Evolutionary conservation across 257 asterid genomes (phyloP).

Genomic region (Capsicum baccatum): DNA sequence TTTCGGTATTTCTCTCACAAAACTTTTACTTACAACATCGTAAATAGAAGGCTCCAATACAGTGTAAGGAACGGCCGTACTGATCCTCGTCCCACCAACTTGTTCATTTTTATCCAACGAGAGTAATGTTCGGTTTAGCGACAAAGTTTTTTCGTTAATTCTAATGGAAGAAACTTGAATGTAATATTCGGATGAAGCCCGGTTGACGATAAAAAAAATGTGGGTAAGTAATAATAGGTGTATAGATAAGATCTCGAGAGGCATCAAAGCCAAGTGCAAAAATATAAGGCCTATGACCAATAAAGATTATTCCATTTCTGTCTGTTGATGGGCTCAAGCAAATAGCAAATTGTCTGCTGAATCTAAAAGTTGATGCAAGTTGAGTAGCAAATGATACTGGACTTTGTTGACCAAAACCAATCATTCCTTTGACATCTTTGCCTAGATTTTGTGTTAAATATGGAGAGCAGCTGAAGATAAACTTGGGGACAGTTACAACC

Average conservation of each 20-base stretch:
- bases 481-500: not conserved
- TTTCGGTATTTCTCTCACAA: not conserved
- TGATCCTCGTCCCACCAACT: conserved; percentile 6
- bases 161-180: not conserved
- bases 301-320: conserved; percentile 22
- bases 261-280: conserved; percentile 18
- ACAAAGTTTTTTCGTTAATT: not conserved
- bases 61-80: conserved; percentile 13
- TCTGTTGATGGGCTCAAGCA: not conserved
- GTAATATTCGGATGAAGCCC: not conserved
- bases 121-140: not conserved
- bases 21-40: not conserved
- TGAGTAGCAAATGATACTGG: conserved; percentile 15
- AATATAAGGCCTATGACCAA: conserved; percentile 30
- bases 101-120: not conserved
- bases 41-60: conserved; percentile 10
- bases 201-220: not conserved
- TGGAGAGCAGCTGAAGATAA: conserved; percentile 16
- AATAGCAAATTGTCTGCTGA: conserved; percentile 27
- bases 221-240: not conserved
- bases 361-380: conserved; percentile 1
- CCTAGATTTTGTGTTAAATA: conserved; percentile 11
- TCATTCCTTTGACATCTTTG: conserved; percentile 26
- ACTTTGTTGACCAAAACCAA: conserved; percentile 31
- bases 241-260: conserved; percentile 19